Evolutionary conservation across 495 filamentous ascomycete genomes (phyloP).

Genomic region (Ramalina intermedia): DNA sequence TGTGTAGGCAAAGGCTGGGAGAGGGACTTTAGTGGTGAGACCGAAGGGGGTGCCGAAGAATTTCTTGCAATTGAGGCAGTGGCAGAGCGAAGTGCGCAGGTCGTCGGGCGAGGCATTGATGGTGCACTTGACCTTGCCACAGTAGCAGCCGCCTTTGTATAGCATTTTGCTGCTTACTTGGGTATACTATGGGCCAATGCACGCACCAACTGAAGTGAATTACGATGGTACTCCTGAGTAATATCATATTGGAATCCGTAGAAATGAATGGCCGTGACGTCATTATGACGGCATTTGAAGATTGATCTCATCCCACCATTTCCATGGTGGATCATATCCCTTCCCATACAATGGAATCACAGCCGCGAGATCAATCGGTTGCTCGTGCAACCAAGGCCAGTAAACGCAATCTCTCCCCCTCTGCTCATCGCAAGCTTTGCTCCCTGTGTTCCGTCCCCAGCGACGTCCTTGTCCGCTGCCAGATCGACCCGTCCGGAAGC

Average conservation of each 20-base stretch:
- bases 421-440: constrained; percentile 13
- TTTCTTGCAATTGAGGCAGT: constrained; percentile 52
- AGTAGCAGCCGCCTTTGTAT: constrained; percentile 36
- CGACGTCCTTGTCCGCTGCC: constrained; percentile 14
- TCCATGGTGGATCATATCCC: too few species aligned
- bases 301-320: too few species aligned
- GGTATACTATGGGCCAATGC: too few species aligned
- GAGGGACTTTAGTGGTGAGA: constrained; percentile 46
- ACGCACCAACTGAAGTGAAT: too few species aligned
- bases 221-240: too few species aligned
- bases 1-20: constrained; percentile 28
- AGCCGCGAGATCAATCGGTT: too few species aligned
- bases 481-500: constrained; percentile 4
- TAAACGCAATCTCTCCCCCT: constrained; percentile 6
- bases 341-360: too few species aligned
- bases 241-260: too few species aligned
- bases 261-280: too few species aligned
- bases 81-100: constrained; percentile 49
- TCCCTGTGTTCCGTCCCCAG: constrained; percentile 5
- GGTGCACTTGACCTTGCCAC: constrained; percentile 31
- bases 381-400: neutral
- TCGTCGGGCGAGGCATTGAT: constrained; percentile 36
- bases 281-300: too few species aligned
- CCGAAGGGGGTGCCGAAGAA: constrained; percentile 48
- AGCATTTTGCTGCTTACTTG: neutral